phyloP scores from a whole-genome alignment of 108 stramenopile species.

The Skeletonema marinoi region DNA sequence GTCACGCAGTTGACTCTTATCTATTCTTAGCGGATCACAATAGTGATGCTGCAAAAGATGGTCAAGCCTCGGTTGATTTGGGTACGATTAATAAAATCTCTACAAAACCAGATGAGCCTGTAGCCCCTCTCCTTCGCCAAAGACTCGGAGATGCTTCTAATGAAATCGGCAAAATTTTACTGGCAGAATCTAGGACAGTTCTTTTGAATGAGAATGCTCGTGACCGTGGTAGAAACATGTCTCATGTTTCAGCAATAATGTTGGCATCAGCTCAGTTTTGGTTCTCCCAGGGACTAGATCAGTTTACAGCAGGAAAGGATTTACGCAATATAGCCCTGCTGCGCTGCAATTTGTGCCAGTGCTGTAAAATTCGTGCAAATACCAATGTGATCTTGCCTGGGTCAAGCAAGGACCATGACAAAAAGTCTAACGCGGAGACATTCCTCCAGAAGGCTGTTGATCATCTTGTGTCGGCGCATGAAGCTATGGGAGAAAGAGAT shows the following conservation, averaged over 20 bases:
- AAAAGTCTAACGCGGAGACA: constrained; percentile 63
- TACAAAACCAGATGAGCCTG: background rate
- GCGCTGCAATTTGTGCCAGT: constrained; percentile 83
- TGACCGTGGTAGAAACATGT: constrained; percentile 5
- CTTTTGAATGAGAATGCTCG: constrained; percentile 29
- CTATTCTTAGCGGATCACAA: constrained; percentile 15
- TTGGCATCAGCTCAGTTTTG: constrained; percentile 82
- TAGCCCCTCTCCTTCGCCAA: constrained; percentile 64
- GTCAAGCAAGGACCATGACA: constrained; percentile 14
- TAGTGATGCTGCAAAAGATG: constrained; percentile 7
- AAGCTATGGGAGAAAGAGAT: constrained; percentile 69
- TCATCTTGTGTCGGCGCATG: constrained; percentile 78
- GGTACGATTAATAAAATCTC: background rate
- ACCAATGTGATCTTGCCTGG: constrained; percentile 47
- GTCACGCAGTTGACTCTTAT: constrained; percentile 63
- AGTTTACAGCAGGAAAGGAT: constrained; percentile 65
- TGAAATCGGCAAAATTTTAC: constrained; percentile 78
- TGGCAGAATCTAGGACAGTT: constrained; percentile 59
- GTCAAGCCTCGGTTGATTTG: background rate
- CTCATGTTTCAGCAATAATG: constrained; percentile 56
- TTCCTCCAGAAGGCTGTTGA: constrained; percentile 78
- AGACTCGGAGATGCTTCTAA: constrained; percentile 89
- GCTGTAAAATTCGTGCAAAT: constrained; percentile 79
- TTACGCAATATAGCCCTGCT: constrained; percentile 73
- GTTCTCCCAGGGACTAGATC: constrained; percentile 68